phyloP scores from a whole-genome alignment of 306 rosid species.

The Glycine latifolia region DNA sequence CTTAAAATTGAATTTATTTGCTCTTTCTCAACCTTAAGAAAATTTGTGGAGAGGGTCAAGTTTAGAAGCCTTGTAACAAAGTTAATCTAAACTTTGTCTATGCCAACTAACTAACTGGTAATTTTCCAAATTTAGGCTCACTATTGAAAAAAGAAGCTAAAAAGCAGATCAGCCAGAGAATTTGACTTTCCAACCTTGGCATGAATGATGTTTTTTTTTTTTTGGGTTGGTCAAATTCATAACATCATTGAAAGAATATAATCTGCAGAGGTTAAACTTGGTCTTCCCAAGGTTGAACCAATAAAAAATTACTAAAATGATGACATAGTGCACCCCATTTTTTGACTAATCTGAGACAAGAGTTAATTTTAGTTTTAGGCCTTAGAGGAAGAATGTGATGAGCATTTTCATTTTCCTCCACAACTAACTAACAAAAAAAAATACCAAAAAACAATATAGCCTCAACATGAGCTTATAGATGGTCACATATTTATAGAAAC shows the following conservation, averaged over 20 bases:
- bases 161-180: conserved; percentile 36
- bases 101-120: conserved; percentile 23
- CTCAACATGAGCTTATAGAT: conserved; percentile 21
- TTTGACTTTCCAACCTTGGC: conserved; percentile 26
- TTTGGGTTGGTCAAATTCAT: conserved; percentile 37
- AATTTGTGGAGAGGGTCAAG: conserved; percentile 22
- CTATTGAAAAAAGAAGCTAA: conserved; percentile 38
- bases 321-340: conserved; percentile 8
- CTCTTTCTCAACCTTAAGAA: background rate
- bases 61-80: conserved; percentile 30
- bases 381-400: conserved; percentile 31
- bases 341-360: background rate
- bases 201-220: conserved; percentile 11
- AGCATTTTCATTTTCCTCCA: conserved; percentile 15
- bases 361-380: background rate
- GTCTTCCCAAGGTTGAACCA: conserved; percentile 24
- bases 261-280: conserved; percentile 31
- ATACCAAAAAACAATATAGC: background rate
- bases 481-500: conserved; percentile 30
- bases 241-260: conserved; percentile 1
- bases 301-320: background rate
- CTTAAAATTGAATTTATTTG: background rate
- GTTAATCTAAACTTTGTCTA: conserved; percentile 29
- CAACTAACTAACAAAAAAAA: background rate
- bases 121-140: conserved; percentile 44